A percentile compares a stretch with the other conserved stretches of the same genome.
Evolutionary conservation across 179 eudicot genomes (phyloP).

Genomic region (Spergularia azorica): DNA sequence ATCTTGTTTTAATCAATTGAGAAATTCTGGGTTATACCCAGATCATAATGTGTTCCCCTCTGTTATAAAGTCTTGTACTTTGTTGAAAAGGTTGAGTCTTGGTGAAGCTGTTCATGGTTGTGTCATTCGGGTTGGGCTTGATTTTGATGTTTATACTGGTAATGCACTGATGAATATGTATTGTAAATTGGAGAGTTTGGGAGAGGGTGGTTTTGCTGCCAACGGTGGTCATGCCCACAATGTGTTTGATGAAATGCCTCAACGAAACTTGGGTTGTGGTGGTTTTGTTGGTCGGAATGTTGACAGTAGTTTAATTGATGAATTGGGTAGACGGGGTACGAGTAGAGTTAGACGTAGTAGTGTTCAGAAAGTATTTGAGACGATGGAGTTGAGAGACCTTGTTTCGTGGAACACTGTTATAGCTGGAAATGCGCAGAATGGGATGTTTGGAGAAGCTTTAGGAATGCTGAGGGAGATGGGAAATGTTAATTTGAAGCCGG

Average conservation of each 20-base stretch:
- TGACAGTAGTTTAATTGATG: conserved; percentile 17
- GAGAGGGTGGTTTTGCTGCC: background rate
- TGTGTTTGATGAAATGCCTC: conserved; percentile 54
- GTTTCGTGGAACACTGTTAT: conserved; percentile 90
- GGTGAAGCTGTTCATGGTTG: conserved; percentile 72
- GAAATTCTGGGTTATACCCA: conserved; percentile 55
- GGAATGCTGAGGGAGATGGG: conserved; percentile 64
- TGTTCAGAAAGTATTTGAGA: conserved; percentile 70
- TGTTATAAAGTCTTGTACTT: conserved; percentile 65
- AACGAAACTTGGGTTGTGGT: conserved; percentile 10
- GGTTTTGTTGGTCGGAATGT: conserved; percentile 19
- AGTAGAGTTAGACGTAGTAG: conserved; percentile 28
- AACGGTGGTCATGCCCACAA: conserved; percentile 3
- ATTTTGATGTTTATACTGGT: conserved; percentile 60
- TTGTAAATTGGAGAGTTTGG: conserved; percentile 46
- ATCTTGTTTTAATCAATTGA: conserved; percentile 52
- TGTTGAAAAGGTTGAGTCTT: conserved; percentile 54
- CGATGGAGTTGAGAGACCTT: conserved; percentile 66
- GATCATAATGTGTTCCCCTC: conserved; percentile 77
- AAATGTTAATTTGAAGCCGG: conserved; percentile 48
- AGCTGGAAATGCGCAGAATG: conserved; percentile 70
- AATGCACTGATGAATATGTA: conserved; percentile 91
- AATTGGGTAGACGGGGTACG: conserved; percentile 5
- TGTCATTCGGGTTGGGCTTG: conserved; percentile 54
- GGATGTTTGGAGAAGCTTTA: conserved; percentile 66